Evolutionary conservation across 352 stramenopile species (phyloP).

Genomic region (Globisporangium orthogonon): DNA sequence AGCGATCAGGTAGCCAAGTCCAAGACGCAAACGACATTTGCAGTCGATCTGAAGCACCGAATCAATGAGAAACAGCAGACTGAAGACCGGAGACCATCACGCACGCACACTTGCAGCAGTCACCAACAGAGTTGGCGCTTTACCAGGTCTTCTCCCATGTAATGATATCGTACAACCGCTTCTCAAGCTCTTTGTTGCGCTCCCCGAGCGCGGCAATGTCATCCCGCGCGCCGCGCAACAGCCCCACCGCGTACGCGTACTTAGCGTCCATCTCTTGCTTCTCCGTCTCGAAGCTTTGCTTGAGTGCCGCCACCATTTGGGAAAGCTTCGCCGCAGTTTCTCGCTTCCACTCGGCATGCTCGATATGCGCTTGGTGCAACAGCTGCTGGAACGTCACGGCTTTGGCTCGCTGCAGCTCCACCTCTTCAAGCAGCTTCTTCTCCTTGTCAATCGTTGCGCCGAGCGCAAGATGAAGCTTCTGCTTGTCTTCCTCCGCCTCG

Average conservation of each 20-base stretch:
- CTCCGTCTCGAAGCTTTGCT: slow-evolving; percentile 43
- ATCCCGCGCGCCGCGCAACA: slow-evolving; percentile 53
- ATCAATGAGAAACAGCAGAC: neutral
- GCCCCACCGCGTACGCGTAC: slow-evolving; percentile 34
- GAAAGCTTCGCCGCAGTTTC: slow-evolving; percentile 37
- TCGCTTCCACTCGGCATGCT: slow-evolving; percentile 49
- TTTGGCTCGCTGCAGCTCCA: slow-evolving; percentile 46
- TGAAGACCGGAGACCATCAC: neutral
- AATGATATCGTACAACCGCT: slow-evolving; percentile 29
- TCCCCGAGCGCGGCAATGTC: slow-evolving; percentile 51
- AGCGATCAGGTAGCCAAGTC: neutral
- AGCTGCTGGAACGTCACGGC: slow-evolving; percentile 52
- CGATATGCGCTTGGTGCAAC: slow-evolving; percentile 43
- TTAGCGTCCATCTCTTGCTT: slow-evolving; percentile 42
- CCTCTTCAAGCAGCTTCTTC: slow-evolving; percentile 70
- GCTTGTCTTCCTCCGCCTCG: slow-evolving; percentile 55
- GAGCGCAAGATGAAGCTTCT: slow-evolving; percentile 35
- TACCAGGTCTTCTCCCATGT: slow-evolving; percentile 33
- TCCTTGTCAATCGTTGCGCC: slow-evolving; percentile 63
- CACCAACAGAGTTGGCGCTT: neutral
- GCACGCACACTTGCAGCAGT: too few species aligned
- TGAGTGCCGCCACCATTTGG: slow-evolving; percentile 42
- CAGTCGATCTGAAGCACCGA: neutral
- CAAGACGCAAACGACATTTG: neutral
- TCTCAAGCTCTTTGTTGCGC: slow-evolving; percentile 54